phyloP scores from a whole-genome alignment of 108 stramenopile genomes.

The Nitzschia sp. region DNA sequence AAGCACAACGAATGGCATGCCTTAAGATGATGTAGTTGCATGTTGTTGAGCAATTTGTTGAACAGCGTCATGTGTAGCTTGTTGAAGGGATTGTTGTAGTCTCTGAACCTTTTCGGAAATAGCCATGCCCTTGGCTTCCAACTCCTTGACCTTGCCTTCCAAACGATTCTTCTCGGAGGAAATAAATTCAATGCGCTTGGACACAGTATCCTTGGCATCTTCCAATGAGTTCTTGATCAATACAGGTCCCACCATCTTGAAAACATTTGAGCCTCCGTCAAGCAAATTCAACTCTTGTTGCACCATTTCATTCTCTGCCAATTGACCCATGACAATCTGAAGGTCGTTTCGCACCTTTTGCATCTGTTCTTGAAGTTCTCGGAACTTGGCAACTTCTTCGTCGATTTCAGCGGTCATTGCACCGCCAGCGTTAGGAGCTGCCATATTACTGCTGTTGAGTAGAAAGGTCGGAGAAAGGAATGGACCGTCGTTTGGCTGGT shows the following conservation, averaged over 20 bases:
- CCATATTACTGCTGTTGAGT: background rate
- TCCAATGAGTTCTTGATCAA: slow-evolving; percentile 85
- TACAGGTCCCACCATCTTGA: slow-evolving; percentile 91
- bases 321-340: slow-evolving; percentile 72
- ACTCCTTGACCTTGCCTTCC: slow-evolving; percentile 49
- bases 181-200: slow-evolving; percentile 88
- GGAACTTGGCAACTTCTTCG: slow-evolving; percentile 72
- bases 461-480: too few species aligned
- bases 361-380: slow-evolving; percentile 71
- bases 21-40: slow-evolving; percentile 1
- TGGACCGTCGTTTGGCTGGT: too few species aligned
- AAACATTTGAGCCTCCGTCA: slow-evolving; percentile 55
- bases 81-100: slow-evolving; percentile 82
- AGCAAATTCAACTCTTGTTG: slow-evolving; percentile 54
- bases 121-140: slow-evolving; percentile 55
- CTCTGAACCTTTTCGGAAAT: slow-evolving; percentile 71
- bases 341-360: slow-evolving; percentile 49
- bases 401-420: slow-evolving; percentile 77
- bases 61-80: slow-evolving; percentile 79
- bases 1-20: background rate
- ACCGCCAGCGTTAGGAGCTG: slow-evolving; percentile 48
- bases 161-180: slow-evolving; percentile 63
- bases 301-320: slow-evolving; percentile 91
- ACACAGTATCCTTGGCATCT: slow-evolving; percentile 86
- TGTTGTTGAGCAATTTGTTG: slow-evolving; percentile 64